These are phyloP conservation scores for Aspergillus conjunctus DNA, from an alignment of 495 filamentous ascomycete genomes.

Conservation along the genomic window DNA sequence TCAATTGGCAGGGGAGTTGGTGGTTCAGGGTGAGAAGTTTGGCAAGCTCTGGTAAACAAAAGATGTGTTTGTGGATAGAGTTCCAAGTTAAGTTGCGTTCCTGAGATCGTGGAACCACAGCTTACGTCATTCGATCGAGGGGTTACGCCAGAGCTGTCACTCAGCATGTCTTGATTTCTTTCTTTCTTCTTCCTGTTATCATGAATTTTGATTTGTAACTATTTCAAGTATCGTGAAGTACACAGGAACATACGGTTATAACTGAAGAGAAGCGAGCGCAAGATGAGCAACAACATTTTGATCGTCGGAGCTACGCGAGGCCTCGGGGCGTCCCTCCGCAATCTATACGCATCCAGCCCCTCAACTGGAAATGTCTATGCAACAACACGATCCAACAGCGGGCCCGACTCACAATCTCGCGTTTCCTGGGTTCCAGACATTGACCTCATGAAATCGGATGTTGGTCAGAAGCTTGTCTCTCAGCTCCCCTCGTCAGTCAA, in stretches of 20 bases:
- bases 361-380: conserved; percentile 55
- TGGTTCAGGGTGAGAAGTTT: neutral
- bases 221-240: neutral
- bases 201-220: neutral
- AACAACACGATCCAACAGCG: conserved; percentile 54
- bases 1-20: neutral
- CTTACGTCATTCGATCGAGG: conserved; percentile 21
- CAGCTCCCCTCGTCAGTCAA: conserved; percentile 45
- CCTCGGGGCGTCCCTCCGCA: conserved; percentile 62
- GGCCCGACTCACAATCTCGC: conserved; percentile 32
- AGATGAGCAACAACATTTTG: conserved; percentile 49
- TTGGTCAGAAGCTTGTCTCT: conserved; percentile 52
- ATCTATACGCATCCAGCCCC: conserved; percentile 55
- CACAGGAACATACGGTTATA: neutral
- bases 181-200: neutral
- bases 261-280: neutral
- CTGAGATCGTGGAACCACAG: conserved; percentile 4
- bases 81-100: neutral
- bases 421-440: conserved; percentile 55
- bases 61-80: neutral
- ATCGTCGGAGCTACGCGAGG: conserved; percentile 70
- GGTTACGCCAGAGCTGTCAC: conserved; percentile 15
- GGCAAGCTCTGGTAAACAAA: neutral
- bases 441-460: conserved; percentile 58
- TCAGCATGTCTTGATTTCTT: too few species aligned